Evolutionary conservation across 371 early-diverging fungal genomes (phyloP).

Genomic region (Lichtheimia hyalospora): DNA sequence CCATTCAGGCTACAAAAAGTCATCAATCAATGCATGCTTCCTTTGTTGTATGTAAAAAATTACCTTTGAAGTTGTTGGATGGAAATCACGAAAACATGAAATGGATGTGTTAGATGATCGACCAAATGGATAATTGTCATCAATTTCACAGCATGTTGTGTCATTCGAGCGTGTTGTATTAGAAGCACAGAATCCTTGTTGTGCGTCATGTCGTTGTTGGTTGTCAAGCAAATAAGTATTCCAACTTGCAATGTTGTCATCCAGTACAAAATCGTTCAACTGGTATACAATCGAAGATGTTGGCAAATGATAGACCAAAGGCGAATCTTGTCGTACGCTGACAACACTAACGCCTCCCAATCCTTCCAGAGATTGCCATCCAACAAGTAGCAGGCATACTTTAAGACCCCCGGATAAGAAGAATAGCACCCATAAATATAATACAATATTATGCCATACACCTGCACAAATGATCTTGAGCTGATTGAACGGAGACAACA

Average conservation of each 20-base stretch:
- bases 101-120: constrained; percentile 43
- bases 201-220: constrained; percentile 16
- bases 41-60: neutral
- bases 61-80: neutral
- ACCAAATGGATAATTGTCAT: constrained; percentile 52
- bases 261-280: constrained; percentile 47
- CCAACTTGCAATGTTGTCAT: constrained; percentile 53
- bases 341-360: constrained; percentile 65
- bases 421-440: constrained; percentile 49
- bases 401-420: constrained; percentile 56
- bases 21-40: too few species aligned
- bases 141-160: constrained; percentile 53
- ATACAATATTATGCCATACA: constrained; percentile 78
- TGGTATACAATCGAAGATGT: constrained; percentile 49
- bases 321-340: constrained; percentile 53
- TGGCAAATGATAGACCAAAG: constrained; percentile 49
- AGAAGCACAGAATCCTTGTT: constrained; percentile 46
- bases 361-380: constrained; percentile 55
- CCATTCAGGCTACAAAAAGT: constrained; percentile 3
- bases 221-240: constrained; percentile 38
- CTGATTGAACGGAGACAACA: constrained; percentile 50
- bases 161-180: constrained; percentile 2
- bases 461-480: constrained; percentile 80
- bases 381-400: constrained; percentile 37
- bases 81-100: constrained; percentile 51